Conservation (phyloP, 352 stramenopile genomes). For the Phytophthora palmivora region DNA sequence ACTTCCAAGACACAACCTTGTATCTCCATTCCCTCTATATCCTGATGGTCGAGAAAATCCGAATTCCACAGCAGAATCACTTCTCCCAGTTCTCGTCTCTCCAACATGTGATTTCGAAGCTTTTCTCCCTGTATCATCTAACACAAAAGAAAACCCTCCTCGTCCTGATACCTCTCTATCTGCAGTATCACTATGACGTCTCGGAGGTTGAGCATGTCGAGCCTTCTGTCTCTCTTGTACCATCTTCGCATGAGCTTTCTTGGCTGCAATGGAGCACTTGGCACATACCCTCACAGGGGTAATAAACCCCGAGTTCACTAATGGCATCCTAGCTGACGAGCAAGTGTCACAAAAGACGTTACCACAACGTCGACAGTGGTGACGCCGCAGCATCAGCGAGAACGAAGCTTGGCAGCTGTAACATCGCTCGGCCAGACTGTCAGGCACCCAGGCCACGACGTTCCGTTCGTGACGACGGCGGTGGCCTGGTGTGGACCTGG, state of each 20-base stretch:
- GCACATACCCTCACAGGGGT: conserved; percentile 82
- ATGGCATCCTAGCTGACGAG: conserved; percentile 78
- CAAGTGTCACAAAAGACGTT: conserved; percentile 92
- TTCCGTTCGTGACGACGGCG: conserved; percentile 38
- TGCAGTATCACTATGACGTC: conserved; percentile 42
- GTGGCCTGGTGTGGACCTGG: conserved; percentile 25
- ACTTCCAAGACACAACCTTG: not conserved
- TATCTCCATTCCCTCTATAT: conserved; percentile 7
- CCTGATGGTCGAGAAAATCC: conserved; percentile 12
- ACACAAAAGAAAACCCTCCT: conserved; percentile 28
- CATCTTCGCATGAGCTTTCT: conserved; percentile 73
- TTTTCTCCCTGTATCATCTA: conserved; percentile 6
- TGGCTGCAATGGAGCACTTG: conserved; percentile 77
- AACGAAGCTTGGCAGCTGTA: conserved; percentile 74
- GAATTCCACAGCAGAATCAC: conserved; percentile 17
- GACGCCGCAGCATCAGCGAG: conserved; percentile 77
- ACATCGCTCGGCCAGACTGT: conserved; percentile 80
- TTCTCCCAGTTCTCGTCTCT: conserved; percentile 6
- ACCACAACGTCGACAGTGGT: conserved; percentile 90
- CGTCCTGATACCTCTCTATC: conserved; percentile 14
- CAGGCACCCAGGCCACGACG: conserved; percentile 82
- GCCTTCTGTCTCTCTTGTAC: conserved; percentile 64
- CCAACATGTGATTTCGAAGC: conserved; percentile 14
- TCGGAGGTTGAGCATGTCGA: conserved; percentile 15
- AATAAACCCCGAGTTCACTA: conserved; percentile 72